phyloP scores from a whole-genome alignment of 2,329 filamentous ascomycete genomes.

The Fusarium xylarioides region DNA sequence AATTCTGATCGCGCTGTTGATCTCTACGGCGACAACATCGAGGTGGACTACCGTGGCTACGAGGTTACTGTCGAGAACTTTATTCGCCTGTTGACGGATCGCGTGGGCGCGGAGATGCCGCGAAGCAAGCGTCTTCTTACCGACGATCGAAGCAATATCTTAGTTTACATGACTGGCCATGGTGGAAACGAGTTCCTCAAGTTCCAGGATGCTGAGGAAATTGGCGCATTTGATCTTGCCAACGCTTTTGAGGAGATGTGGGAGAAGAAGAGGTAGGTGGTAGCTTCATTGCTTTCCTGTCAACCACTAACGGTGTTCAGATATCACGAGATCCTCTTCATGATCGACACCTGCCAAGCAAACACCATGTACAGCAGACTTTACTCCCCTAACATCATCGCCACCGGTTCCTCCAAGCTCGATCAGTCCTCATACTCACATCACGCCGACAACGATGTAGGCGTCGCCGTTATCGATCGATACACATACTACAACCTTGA shows the following conservation, averaged over 20 bases:
- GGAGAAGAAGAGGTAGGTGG: constrained; percentile 89
- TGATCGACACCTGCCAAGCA: constrained; percentile 99
- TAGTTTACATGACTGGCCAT: constrained; percentile 99
- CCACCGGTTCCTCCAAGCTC: constrained; percentile 94
- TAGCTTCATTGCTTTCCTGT: constrained; percentile 24
- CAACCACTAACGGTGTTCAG: constrained; percentile 50
- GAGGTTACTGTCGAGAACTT: constrained; percentile 99
- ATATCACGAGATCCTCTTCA: constrained; percentile 98
- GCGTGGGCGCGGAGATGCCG: constrained; percentile 93
- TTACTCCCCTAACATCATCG: constrained; percentile 97
- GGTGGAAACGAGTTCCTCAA: constrained; percentile 98
- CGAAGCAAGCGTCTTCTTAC: constrained; percentile 93
- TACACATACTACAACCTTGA: constrained; percentile 99
- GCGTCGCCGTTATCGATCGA: constrained; percentile 96
- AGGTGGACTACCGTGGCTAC: constrained; percentile 97
- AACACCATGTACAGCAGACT: constrained; percentile 99
- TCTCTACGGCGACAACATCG: constrained; percentile 97
- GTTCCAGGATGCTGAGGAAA: constrained; percentile 98
- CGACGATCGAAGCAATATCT: constrained; percentile 93
- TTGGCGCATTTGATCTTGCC: constrained; percentile 93
- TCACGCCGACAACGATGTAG: constrained; percentile 97
- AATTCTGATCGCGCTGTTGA: constrained; percentile 96
- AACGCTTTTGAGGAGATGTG: constrained; percentile 99
- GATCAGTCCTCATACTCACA: constrained; percentile 98
- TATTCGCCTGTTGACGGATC: constrained; percentile 92